These are phyloP conservation scores for Berberis vulgaris DNA, from an alignment of 164 flowering plant genomes.

Conservation along the genomic window DNA sequence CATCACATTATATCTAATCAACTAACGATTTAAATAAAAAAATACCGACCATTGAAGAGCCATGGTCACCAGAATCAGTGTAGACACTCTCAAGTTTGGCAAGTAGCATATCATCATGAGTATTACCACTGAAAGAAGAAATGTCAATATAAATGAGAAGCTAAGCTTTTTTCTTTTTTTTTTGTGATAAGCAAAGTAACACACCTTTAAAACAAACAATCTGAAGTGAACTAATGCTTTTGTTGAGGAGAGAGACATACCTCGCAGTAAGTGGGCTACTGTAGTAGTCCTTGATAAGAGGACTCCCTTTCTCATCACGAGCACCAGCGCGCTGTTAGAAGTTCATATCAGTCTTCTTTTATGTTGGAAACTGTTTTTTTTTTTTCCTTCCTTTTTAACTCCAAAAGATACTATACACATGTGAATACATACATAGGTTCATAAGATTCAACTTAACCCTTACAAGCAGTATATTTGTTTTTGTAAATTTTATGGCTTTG, in stretches of 20 bases:
- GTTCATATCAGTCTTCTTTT: not conserved
- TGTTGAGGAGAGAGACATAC: constrained; percentile 22
- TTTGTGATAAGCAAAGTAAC: too few relatives aligned
- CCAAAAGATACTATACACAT: too few relatives aligned
- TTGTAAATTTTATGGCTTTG: too few relatives aligned
- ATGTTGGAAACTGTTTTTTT: too few relatives aligned
- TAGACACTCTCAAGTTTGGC: constrained; percentile 81
- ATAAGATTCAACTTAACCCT: too few relatives aligned
- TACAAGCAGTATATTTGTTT: too few relatives aligned
- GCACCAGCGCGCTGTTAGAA: constrained; percentile 80
- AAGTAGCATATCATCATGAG: constrained; percentile 71
- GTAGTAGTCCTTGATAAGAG: constrained; percentile 68
- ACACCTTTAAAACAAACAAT: too few relatives aligned
- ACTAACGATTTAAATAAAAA: not conserved
- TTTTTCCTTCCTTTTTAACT: too few relatives aligned
- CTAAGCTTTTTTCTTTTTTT: too few relatives aligned
- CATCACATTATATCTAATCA: not conserved
- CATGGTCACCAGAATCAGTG: constrained; percentile 83
- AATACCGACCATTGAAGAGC: constrained; percentile 79
- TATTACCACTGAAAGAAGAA: constrained; percentile 61
- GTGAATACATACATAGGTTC: too few relatives aligned
- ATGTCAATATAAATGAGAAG: not conserved
- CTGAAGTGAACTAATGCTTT: too few relatives aligned
- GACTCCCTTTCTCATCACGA: constrained; percentile 75
- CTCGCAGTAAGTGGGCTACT: constrained; percentile 95